Percentiles rank a stretch among this genome's conserved stretches.
These are phyloP conservation scores for Amanita rimosa DNA, from an alignment of 768 basidiomycete species.

Conservation along the genomic window DNA sequence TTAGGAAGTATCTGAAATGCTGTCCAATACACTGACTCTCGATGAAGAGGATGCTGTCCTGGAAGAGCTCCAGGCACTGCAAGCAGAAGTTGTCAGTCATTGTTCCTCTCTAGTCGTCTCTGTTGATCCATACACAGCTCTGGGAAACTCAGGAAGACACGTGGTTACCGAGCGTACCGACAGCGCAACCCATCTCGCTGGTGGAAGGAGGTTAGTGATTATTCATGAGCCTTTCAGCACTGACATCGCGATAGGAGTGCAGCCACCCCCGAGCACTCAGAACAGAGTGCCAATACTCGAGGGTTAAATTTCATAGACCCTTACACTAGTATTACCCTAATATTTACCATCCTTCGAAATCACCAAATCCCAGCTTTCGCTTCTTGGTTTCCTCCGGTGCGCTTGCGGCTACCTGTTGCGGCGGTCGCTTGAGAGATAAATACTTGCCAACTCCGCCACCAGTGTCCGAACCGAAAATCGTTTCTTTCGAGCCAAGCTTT, in stretches of 20 bases:
- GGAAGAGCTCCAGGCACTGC: conserved; percentile 61
- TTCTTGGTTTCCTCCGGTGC: conserved; percentile 60
- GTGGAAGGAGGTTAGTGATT: conserved; percentile 19
- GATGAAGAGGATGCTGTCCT: conserved; percentile 96
- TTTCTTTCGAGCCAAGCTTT: conserved; percentile 50
- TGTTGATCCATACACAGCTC: conserved; percentile 16
- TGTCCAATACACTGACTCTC: conserved; percentile 67
- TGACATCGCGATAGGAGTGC: neutral
- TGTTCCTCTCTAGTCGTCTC: neutral
- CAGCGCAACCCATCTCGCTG: conserved; percentile 24
- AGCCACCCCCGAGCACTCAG: neutral
- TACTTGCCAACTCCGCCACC: conserved; percentile 75
- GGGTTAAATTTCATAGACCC: neutral
- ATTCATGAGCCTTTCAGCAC: neutral
- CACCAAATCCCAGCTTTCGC: conserved; percentile 80
- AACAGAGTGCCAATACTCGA: conserved; percentile 1
- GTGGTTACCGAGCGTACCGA: conserved; percentile 46
- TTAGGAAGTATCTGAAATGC: conserved; percentile 87
- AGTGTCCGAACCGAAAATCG: conserved; percentile 17
- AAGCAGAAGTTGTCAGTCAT: conserved; percentile 46
- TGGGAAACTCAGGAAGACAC: conserved; percentile 19
- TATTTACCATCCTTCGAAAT: conserved; percentile 72
- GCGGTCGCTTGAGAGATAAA: conserved; percentile 42
- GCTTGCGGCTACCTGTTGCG: conserved; percentile 12
- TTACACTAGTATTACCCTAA: conserved; percentile 1